Conservation (phyloP, 2,329 filamentous ascomycete genomes). For the Aspergillus novofumigatus region DNA sequence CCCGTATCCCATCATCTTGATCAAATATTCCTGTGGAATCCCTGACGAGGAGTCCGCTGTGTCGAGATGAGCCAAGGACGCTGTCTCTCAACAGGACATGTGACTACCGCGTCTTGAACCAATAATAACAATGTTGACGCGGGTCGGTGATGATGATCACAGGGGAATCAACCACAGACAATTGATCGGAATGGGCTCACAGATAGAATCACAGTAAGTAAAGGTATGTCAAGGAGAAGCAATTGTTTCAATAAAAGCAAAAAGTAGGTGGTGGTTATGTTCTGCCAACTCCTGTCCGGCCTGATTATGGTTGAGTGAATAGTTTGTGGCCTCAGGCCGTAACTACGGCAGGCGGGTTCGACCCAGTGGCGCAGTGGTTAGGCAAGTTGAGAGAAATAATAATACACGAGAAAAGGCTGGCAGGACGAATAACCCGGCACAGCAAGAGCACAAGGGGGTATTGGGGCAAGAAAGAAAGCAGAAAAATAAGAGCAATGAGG, state of each 20-base stretch:
- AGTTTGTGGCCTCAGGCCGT: conserved; percentile 5
- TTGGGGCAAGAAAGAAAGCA: not conserved
- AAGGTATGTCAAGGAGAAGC: not conserved
- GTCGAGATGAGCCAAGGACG: not conserved
- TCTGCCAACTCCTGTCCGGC: not conserved
- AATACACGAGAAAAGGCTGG: conserved; percentile 2
- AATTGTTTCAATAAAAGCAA: not conserved
- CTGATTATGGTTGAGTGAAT: not conserved
- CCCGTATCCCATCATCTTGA: conserved; percentile 35
- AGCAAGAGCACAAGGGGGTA: not conserved
- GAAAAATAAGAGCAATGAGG: conserved; percentile 8
- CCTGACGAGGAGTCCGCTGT: conserved; percentile 7
- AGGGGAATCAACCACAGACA: not conserved
- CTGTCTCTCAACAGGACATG: conserved; percentile 2
- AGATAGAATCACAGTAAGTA: not conserved
- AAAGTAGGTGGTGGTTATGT: not conserved
- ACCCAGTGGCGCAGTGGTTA: conserved; percentile 8
- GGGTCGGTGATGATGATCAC: not conserved
- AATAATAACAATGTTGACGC: conserved; percentile 2
- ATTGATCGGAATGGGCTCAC: not conserved
- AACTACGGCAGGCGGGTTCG: conserved; percentile 7
- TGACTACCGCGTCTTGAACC: conserved; percentile 10
- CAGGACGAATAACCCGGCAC: not conserved
- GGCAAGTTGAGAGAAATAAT: conserved; percentile 1
- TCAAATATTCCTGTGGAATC: conserved; percentile 7